Evolutionary conservation across 1,284 basidiomycete species (phyloP), one percentile per base, ranked within the genome.

Genomic region (Hemileia vastatrix): DNA sequence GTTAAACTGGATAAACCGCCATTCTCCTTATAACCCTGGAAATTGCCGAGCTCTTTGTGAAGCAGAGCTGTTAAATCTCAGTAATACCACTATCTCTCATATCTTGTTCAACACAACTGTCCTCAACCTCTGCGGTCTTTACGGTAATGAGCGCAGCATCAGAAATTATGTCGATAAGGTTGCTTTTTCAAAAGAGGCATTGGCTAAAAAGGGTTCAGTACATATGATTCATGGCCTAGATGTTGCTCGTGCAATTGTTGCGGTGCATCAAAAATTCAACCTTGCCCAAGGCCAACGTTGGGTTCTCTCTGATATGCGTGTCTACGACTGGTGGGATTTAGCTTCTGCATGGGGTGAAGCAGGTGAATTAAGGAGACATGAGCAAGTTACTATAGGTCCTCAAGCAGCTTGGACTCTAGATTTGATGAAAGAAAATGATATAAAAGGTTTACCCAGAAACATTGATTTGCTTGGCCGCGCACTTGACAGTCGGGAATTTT

Each of bases 301-400:
- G 66, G 44, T 68, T 8, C 71, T 84, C 23, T 82, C 80, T 6
- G 83, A 86, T 67, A 76, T 78, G 15, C 78, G 83, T 6, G 80
- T 84, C 32, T 83, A 84, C 68, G 73, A 85, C 69, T 84, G 83
- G 83, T 85, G 83, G 83, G 83, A 84, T 67, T 76, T 85, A 6
- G 82, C 81, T 0, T 80, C 80, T 5, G 79, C 81, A 2, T 84
- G 66, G 62, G 66, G 65, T 54, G n/a, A 81, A 80, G 80, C 79
- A 3, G 67, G 72, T 5, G 67, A 66, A 31, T 64, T 64, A 6
- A 32, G 53, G 6, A 6, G 33, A 1, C 51, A 58, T 21, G 59
- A 67, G 33, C 47, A 63, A 15, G 31, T 13, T 1, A 63, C 66
- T 9, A 51, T 64, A 4, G 61, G 63, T 13, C 54, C 62, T 9